Evolutionary conservation across 2,329 filamentous ascomycete species (phyloP).

Genomic region (Curvularia sp.): DNA sequence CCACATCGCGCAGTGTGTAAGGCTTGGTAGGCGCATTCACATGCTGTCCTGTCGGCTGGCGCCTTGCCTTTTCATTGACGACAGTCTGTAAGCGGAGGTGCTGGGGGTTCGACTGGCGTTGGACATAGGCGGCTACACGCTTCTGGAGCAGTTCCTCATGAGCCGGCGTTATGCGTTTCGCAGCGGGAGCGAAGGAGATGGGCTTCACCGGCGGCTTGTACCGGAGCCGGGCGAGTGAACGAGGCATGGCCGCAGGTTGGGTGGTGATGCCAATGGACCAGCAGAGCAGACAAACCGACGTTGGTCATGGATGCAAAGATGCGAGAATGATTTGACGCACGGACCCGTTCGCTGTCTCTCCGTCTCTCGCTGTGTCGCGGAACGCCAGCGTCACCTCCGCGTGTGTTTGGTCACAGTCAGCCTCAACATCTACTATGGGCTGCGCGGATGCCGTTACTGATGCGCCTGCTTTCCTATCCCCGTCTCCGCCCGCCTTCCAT

Average conservation of each 20-base stretch:
- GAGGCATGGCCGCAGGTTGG: constrained; percentile 38
- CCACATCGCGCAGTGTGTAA: constrained; percentile 53
- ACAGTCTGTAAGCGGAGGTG: constrained; percentile 34
- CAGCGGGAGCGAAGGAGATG: constrained; percentile 25
- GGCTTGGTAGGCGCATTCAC: constrained; percentile 30
- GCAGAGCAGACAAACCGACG: not conserved
- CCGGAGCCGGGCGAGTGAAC: constrained; percentile 38
- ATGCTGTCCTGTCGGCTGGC: constrained; percentile 26
- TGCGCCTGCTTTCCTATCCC: constrained; percentile 4
- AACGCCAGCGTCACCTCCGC: constrained; percentile 20
- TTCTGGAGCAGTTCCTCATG: constrained; percentile 10
- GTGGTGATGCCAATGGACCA: constrained; percentile 15
- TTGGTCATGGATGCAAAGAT: constrained; percentile 19
- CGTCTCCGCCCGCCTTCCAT: not conserved
- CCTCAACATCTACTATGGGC: constrained; percentile 23
- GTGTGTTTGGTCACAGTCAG: constrained; percentile 7
- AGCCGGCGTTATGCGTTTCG: constrained; percentile 6
- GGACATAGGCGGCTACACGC: constrained; percentile 30
- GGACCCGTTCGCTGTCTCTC: constrained; percentile 6
- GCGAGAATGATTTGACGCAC: constrained; percentile 16
- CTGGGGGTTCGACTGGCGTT: constrained; percentile 37
- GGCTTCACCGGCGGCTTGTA: constrained; percentile 32
- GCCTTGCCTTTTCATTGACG: constrained; percentile 36
- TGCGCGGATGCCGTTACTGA: constrained; percentile 8
- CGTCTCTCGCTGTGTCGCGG: constrained; percentile 8